Evolutionary conservation across 768 basidiomycete genomes (phyloP).

Genomic region (Boletus sensibilis): DNA sequence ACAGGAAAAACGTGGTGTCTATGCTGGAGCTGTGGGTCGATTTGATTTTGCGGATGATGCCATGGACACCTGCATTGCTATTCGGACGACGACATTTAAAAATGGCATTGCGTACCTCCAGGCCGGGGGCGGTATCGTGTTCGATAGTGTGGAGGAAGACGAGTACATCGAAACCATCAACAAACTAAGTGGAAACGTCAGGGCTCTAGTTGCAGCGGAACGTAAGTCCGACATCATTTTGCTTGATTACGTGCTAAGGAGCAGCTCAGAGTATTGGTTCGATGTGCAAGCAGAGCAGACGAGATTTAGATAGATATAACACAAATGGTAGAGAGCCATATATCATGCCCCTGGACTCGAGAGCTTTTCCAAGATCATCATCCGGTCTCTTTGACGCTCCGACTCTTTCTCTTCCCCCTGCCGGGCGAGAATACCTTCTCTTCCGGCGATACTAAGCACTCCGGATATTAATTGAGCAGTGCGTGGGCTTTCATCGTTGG

Average conservation of each 20-base stretch:
- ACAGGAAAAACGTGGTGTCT: constrained; percentile 86
- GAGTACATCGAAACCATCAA: constrained; percentile 96
- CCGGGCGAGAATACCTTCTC: constrained; percentile 61
- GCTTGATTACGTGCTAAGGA: constrained; percentile 18
- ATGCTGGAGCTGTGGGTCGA: constrained; percentile 96
- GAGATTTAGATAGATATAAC: constrained; percentile 25
- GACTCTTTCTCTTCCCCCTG: constrained; percentile 28
- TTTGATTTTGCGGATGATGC: constrained; percentile 94
- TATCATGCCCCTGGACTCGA: constrained; percentile 18
- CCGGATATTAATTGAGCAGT: constrained; percentile 91
- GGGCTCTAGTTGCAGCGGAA: constrained; percentile 85
- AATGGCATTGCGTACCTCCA: constrained; percentile 88
- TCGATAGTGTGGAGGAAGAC: constrained; percentile 96
- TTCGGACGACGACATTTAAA: constrained; percentile 97
- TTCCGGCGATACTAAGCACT: constrained; percentile 84
- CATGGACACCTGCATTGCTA: constrained; percentile 99
- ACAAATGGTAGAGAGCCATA: constrained; percentile 4
- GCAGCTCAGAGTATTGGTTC: constrained; percentile 63
- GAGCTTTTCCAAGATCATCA: constrained; percentile 27
- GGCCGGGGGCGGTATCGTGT: constrained; percentile 97
- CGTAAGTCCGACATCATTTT: constrained; percentile 48
- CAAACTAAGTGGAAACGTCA: constrained; percentile 85
- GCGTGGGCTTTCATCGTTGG: constrained; percentile 93
- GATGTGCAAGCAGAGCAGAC: constrained; percentile 53
- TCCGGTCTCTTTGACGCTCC: constrained; percentile 26